Conservation (phyloP, 768 basidiomycete genomes). For the Cyclocybe aegerita region DNA sequence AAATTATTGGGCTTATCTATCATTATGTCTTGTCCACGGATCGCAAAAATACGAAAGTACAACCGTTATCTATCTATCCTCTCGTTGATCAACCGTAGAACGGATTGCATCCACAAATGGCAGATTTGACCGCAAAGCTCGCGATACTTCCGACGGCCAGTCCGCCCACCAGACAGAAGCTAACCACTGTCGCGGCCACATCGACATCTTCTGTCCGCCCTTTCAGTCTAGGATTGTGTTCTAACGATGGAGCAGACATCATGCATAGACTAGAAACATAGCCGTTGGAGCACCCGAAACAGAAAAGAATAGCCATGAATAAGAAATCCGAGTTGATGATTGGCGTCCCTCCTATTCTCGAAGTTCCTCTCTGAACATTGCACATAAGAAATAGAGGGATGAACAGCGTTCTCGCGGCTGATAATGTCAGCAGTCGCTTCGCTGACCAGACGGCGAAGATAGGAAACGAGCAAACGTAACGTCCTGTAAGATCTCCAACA, state of each 20-base stretch:
- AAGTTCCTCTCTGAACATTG: conserved; percentile 62
- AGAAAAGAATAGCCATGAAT: conserved; percentile 72
- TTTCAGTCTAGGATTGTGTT: conserved; percentile 73
- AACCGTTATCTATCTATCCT: neutral
- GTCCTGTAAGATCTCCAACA: conserved; percentile 68
- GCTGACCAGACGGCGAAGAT: conserved; percentile 68
- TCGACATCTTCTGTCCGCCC: conserved; percentile 79
- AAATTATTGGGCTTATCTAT: conserved; percentile 1
- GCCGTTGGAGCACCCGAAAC: conserved; percentile 81
- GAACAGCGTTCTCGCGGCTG: conserved; percentile 74
- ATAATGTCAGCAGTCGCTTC: conserved; percentile 57
- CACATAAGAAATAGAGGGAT: conserved; percentile 88
- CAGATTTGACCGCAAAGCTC: conserved; percentile 77
- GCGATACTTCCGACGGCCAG: conserved; percentile 71
- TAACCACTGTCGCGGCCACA: conserved; percentile 77
- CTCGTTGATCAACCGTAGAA: conserved; percentile 30
- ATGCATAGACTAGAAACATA: conserved; percentile 76
- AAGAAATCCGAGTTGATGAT: conserved; percentile 74
- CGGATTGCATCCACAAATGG: conserved; percentile 75
- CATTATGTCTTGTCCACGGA: neutral
- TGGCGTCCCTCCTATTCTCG: conserved; percentile 32
- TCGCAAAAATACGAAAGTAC: neutral
- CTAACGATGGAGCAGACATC: conserved; percentile 80
- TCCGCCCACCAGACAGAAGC: conserved; percentile 77
- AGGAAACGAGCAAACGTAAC: conserved; percentile 67